Base-by-base conservation (phyloP, 768 basidiomycete genomes). In the Pleurotus cornucopiae region DNA sequence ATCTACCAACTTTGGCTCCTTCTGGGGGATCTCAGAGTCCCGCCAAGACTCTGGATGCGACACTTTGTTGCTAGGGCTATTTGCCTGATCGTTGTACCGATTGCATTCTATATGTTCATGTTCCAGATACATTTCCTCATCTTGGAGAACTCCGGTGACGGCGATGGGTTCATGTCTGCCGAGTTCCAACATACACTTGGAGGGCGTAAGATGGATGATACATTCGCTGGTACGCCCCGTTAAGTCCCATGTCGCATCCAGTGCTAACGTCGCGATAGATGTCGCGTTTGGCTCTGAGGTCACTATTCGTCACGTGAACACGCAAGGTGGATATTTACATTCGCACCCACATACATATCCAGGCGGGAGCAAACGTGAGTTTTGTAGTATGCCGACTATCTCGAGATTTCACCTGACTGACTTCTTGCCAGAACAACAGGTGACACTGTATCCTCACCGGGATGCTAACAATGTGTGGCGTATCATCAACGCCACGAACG, bases 101-200 rank as follows among this genome's bases (percentile, higher is more conserved):
- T 88, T 30, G 40, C 88, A 38, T 95, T 99, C 69, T 99, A 99
- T 75, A 94, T 98, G 91, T 68, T 76, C 66, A 97, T 97, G 91
- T 99, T 99, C 76, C 81, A 88, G 70, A 85, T 99, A 52, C 97
- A 99, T 69, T 98, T 98, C 73, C 65, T 86, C 66, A 81, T 99
- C 61, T 76, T 99, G 25, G 82, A 85, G 64, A 89, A 88, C 69
- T 89, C 91, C 1, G 97, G 97, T 30, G 96, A 98, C 52, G 97
- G 97, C 0, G 97, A 98, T 67, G 94, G 95, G 0, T 99, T 99
- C 72, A 99, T 99, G 97, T 96, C 91, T 73, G 91, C 94, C 2
- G 95, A 94, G 67, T 99, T 99, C 75, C 95, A 98, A 72, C 96
- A 98, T 66, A 98, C 95, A 0, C 77, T 99, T 11, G 78, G 86